phyloP scores from a whole-genome alignment of 139 green algal genomes.

The Chlorella vulgaris region DNA sequence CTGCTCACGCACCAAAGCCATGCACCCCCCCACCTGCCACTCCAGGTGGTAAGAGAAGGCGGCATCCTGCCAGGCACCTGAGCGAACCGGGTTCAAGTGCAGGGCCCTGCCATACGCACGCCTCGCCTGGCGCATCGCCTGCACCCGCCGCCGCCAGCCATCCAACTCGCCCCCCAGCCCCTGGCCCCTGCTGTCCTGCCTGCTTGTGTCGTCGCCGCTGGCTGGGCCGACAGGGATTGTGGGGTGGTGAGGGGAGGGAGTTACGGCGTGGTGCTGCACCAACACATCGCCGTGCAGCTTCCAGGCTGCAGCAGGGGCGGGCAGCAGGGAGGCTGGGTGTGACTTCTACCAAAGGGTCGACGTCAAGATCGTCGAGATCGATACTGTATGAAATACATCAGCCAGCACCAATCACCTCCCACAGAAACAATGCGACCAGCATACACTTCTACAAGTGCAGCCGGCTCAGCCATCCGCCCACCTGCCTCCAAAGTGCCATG shows the following conservation, averaged over 20 bases:
- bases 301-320: conserved; percentile 44
- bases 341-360: no score
- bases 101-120: conserved; percentile 67
- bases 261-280: conserved; percentile 58
- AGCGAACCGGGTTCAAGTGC: conserved; percentile 54
- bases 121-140: conserved; percentile 42
- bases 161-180: neutral
- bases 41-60: conserved; percentile 49
- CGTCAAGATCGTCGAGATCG: no score
- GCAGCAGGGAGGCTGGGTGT: neutral
- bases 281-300: conserved; percentile 78
- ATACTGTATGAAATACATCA: neutral
- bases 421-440: no score
- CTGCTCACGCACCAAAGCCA: neutral
- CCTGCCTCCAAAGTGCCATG: conserved; percentile 48
- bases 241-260: conserved; percentile 30
- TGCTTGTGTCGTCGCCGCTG: no score
- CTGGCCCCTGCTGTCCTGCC: neutral
- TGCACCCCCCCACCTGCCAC: conserved; percentile 9
- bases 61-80: conserved; percentile 63
- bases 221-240: neutral
- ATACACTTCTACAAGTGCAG: neutral
- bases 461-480: neutral
- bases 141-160: conserved; percentile 42
- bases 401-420: neutral